Base-by-base conservation (phyloP, 495 filamentous ascomycete species). In the Penicillium atrosanguineum region DNA sequence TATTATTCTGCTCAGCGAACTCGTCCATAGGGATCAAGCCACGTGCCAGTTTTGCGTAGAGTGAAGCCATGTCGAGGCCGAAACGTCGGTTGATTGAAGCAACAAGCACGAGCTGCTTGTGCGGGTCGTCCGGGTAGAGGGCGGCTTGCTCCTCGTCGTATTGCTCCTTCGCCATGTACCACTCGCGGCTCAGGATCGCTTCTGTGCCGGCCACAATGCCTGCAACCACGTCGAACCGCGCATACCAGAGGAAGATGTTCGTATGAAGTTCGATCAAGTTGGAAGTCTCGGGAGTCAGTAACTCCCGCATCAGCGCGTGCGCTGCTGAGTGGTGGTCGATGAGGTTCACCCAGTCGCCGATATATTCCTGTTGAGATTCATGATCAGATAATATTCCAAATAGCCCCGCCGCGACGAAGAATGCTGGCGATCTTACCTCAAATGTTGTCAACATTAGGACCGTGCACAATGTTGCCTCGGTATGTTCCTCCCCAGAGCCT, bases 291-390 rank as follows among this genome's bases (percentile, higher is more conserved):
- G 91, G 90, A 1, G 87, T 90, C 55, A 88, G 87, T 0, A 96
- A 67, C 56, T 88, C 79, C 4, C 80, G 87, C 40, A 98, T 76
- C 56, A 98, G 80, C 46, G 88, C 81, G 62, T 88, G 82, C 1
- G 94, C 93, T 6, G 93, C 94, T 69, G 86, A 92, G 68, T 96
- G 91, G 69, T 98, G 94, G 29, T 90, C 87, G 63, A 93, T 83
- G 40, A 97, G 77, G 61, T 93, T 96, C 47, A 90, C 82, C 89
- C 89, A 97, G 63, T 98, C 94, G 8, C 94, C 94, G 50, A 96
- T 80, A 60, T 89, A 94, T 72, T 97, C 94, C 93, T 97, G 34
- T 19, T 42, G 21, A 20, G 16, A 31, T 45, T 12, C 15, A 39
- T 26, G 4, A 18, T 53, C 44, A 62, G 21, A 28, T 18, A 46